Conservation (phyloP, 2,329 filamentous ascomycete species). For the Harringtonia aguacate region DNA sequence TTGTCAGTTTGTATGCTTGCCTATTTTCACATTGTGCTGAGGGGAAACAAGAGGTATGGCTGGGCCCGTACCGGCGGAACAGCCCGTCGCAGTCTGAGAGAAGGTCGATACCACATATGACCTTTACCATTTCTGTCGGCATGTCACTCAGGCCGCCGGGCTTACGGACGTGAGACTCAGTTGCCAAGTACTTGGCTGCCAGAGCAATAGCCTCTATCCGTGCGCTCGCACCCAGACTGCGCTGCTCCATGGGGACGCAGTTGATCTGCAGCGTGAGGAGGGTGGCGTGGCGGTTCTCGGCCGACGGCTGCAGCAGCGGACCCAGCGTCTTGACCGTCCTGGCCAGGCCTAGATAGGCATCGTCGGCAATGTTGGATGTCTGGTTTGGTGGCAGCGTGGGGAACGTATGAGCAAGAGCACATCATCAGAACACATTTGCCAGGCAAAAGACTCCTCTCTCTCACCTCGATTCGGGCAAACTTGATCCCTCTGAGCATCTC, state of each 20-base stretch:
- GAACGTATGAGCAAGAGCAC: neutral
- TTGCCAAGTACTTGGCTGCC: too few species aligned
- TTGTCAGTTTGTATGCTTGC: too few species aligned
- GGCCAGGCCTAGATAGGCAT: neutral
- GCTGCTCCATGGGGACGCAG: neutral
- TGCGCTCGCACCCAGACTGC: neutral
- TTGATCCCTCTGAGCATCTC: neutral
- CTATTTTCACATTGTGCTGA: too few species aligned
- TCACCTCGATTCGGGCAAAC: constrained; percentile 2
- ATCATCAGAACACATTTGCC: neutral
- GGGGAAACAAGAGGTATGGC: too few species aligned
- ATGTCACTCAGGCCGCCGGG: too few species aligned
- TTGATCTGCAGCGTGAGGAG: neutral
- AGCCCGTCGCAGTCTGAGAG: too few species aligned
- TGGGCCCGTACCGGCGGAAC: too few species aligned
- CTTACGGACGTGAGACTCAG: too few species aligned
- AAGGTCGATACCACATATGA: too few species aligned
- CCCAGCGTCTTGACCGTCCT: neutral
- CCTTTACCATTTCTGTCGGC: too few species aligned
- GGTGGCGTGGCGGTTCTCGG: neutral
- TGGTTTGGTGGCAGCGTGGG: too few species aligned
- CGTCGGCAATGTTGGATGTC: neutral
- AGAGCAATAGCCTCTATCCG: too few species aligned
- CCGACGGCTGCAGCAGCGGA: neutral
- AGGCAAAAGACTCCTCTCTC: neutral